Evolutionary conservation across 306 rosid species (phyloP).

Genomic region (Fagus crenata): DNA sequence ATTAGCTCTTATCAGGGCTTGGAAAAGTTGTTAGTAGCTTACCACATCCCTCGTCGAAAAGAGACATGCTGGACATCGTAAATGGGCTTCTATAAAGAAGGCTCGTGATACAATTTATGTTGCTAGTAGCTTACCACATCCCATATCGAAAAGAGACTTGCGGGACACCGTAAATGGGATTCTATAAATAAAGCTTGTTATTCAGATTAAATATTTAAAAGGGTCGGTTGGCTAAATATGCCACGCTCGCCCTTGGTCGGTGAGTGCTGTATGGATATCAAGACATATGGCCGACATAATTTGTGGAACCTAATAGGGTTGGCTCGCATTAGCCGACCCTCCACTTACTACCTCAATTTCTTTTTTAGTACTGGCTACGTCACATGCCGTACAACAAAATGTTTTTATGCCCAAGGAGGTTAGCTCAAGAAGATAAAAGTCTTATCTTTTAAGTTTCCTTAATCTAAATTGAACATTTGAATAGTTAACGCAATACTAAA

Average conservation of each 20-base stretch:
- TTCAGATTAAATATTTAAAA: accelerated
- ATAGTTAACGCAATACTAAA: too few species aligned
- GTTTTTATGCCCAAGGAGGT: too few species aligned
- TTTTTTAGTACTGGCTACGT: too few species aligned
- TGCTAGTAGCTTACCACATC: too few species aligned
- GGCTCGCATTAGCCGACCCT: constrained; percentile 58
- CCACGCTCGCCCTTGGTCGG: constrained; percentile 50
- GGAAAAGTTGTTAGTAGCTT: not conserved
- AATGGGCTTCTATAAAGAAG: not conserved
- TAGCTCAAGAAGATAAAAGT: too few species aligned
- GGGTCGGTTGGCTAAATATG: constrained; percentile 94
- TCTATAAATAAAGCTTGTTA: not conserved
- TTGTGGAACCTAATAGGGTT: constrained; percentile 57
- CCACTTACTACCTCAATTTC: not conserved
- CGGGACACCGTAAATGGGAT: not conserved
- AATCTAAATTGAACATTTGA: too few species aligned
- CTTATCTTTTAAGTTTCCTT: too few species aligned
- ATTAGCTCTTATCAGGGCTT: too few species aligned
- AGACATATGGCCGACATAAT: constrained; percentile 90
- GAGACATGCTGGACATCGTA: accelerated
- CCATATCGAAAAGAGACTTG: constrained; percentile 17
- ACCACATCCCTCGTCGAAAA: constrained; percentile 32
- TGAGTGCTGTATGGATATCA: constrained; percentile 81
- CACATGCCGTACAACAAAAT: too few species aligned
- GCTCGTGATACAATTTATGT: accelerated